These are phyloP conservation scores for Sergeia podlipaevii DNA, from an alignment of 208 protist genomes.

Conservation along the genomic window DNA sequence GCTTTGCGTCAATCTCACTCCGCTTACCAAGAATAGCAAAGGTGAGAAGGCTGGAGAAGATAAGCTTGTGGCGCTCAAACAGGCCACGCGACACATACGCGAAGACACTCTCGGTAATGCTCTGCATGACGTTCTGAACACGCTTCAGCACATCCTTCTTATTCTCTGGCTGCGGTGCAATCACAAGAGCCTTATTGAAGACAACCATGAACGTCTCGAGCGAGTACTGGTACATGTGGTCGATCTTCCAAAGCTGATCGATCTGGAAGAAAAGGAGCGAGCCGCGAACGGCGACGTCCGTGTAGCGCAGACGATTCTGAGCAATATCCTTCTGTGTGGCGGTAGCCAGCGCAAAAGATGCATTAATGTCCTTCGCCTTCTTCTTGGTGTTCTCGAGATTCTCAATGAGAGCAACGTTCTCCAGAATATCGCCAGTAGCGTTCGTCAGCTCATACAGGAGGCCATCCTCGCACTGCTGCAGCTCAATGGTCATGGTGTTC, in stretches of 20 bases:
- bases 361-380: constrained; percentile 95
- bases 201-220: constrained; percentile 97
- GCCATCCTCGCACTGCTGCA: constrained; percentile 97
- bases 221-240: constrained; percentile 99
- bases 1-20: constrained; percentile 81
- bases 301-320: constrained; percentile 93
- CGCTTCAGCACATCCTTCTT: constrained; percentile 91
- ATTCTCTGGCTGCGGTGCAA: constrained; percentile 86
- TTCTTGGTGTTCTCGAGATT: constrained; percentile 97
- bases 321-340: constrained; percentile 95
- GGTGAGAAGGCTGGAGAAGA: constrained; percentile 95
- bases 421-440: constrained; percentile 95
- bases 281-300: constrained; percentile 93
- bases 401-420: constrained; percentile 95
- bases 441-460: constrained; percentile 95
- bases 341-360: constrained; percentile 92
- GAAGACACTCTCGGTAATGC: constrained; percentile 94
- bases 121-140: constrained; percentile 91
- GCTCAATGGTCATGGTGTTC: constrained; percentile 98
- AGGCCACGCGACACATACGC: constrained; percentile 96
- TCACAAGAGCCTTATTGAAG: constrained; percentile 96
- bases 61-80: constrained; percentile 99
- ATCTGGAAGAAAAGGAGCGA: constrained; percentile 98
- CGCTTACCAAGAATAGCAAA: constrained; percentile 90
- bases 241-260: constrained; percentile 95